Base-by-base conservation (phyloP, 2,329 filamentous ascomycete species). In the Penicillium glabrum region DNA sequence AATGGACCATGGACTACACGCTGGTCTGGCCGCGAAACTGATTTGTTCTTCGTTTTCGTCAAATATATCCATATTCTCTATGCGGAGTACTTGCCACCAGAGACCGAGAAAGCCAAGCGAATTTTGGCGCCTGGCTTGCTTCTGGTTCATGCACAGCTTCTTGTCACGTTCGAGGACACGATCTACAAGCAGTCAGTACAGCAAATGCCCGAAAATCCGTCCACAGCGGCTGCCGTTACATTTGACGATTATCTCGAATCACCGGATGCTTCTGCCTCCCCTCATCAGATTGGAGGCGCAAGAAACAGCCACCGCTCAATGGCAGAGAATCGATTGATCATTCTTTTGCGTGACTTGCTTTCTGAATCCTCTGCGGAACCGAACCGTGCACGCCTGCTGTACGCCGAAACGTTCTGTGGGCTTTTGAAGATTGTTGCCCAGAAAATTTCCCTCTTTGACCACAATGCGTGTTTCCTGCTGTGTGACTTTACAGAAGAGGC, bases 401-500 rank as follows among this genome's bases (percentile, higher is more conserved):
- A 95, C 72, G 89, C 89, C 3, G 84, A 89, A 62, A 83, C 88
- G 0, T 93, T 96, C 72, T 86, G 87, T 67, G 79, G 81, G 26
- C 78, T 96, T 27, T 80, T 95, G 69, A 91, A 89, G 70, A 86
- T 88, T 1, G 85, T 89, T 2, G 87, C 91, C 1, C 86, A 87
- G 62, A 86, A 85, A 62, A 93, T 89, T 0, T 93, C 91, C 0
- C 81, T 90, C 53, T 96, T 89, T 70, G 88, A 96, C 71, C 90
- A 91, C 69, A 86, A 86, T 61, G 89, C 91, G 19, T 96, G 91
- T 72, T 95, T 95, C 70, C 89, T 91, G 10, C 80, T 96, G n/a
- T 93, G 92, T 69, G 93, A 97, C 72, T 92, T 96, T 62, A 78
- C 96, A 26, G 91, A 96, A 69, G 92, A 96, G 73, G 83, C 88